A percentile compares a stretch with the other conserved stretches of the same genome.
These are phyloP conservation scores for Plasmodium falciparum DNA, from an alignment of 169 alveolate genomes.

Conservation along the genomic window DNA sequence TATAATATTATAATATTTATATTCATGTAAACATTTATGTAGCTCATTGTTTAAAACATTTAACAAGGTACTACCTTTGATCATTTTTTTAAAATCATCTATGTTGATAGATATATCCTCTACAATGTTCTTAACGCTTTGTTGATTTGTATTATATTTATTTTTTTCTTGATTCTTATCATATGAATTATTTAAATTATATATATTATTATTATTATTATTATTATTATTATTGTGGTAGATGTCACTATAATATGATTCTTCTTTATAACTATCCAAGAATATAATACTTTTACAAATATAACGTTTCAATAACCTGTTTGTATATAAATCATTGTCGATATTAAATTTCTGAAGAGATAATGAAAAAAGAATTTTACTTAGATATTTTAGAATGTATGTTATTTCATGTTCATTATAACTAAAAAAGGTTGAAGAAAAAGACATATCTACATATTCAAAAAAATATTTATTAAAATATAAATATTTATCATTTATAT, in stretches of 20 bases:
- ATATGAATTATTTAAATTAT: background rate
- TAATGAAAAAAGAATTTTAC: slow-evolving; percentile 28
- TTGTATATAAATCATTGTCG: background rate
- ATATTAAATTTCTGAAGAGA: slow-evolving; percentile 2
- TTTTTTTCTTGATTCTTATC: background rate
- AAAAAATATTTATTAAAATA: slow-evolving; percentile 39
- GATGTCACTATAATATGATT: background rate
- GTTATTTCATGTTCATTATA: slow-evolving; percentile 64
- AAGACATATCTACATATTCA: slow-evolving; percentile 20
- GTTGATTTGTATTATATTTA: background rate
- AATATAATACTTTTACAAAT: slow-evolving; percentile 50
- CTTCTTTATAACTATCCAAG: background rate
- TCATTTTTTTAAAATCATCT: background rate
- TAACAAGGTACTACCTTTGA: slow-evolving; percentile 17
- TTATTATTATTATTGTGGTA: background rate
- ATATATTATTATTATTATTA: background rate
- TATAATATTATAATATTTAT: slow-evolving; percentile 50
- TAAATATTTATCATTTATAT: slow-evolving; percentile 29
- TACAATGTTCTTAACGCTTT: background rate
- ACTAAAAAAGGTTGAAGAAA: background rate
- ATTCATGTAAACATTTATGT: slow-evolving; percentile 37
- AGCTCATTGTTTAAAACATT: slow-evolving; percentile 26
- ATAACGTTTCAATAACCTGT: slow-evolving; percentile 42
- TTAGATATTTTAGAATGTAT: slow-evolving; percentile 32
- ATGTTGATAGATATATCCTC: background rate